Evolutionary conservation across 2,329 filamentous ascomycete genomes (phyloP), one percentile per base, ranked within the genome.

Genomic region (Harringtonia lauricola): DNA sequence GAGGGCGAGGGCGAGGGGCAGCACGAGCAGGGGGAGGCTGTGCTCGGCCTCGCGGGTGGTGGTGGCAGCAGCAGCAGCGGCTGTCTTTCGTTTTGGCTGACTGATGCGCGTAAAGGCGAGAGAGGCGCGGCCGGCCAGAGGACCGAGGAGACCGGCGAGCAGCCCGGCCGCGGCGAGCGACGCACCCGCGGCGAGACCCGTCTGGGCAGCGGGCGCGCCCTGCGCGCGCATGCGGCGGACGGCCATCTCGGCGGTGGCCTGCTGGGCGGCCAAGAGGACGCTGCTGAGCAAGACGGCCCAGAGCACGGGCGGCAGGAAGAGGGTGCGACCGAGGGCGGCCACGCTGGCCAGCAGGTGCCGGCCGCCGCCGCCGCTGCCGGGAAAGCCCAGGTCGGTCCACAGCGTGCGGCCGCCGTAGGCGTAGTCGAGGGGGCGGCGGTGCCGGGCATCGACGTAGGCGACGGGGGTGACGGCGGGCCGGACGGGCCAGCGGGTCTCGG

Each of bases 401-500:
- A 50, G 26, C 1, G 57, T 57, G 6, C 59, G 57, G 0, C 40
- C 40, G 4, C 53, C 52, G 39, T 58, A 59, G 4, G 56, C 54
- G 38, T 54, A 44, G 15, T 57, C 62, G 0, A 53, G 51, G 3
- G 21, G 29, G 1, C 61, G 43, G 1, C 38, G 18, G 18, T 15
- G n/a, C n/a, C n/a, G n/a, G n/a, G n/a, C 34, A 29, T 30, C 39
- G 8, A 18, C 29, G 17, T 40, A 40, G 19, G 14, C 9, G 8
- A 33, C 24, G 24, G 14, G 22, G 17, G 17, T 14, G 37, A 19
- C 28, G 15, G 15, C 19, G 28, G 34, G 19, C 34, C 61, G 52
- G 0, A 19, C 36, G 8, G 47, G 53, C 54, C 55, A 61, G 4
- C 58, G 52, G 0, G 61, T 63, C 49, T 64, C 62, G 2, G 62